Base-by-base conservation (phyloP, 176 grass and related monocot genomes). In the Cenchrus purpureus region DNA sequence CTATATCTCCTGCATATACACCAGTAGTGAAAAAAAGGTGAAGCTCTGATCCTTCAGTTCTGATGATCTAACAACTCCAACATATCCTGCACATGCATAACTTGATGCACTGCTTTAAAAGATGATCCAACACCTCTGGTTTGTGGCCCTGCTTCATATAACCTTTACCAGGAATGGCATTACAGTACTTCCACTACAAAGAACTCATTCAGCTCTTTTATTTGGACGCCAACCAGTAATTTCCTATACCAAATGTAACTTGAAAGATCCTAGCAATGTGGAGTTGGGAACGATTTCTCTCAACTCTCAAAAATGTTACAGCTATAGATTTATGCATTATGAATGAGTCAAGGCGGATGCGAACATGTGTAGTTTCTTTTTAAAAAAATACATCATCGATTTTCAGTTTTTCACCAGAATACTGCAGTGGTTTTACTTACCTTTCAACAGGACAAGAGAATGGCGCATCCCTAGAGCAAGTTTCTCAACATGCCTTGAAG, bases 401-500 rank as follows among this genome's bases (percentile, higher is more conserved):
- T 51, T 46, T 77, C 46, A 54, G 6, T 22, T 51, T 48, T 67
- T 53, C 16, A 71, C 17, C 15, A 5, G 12, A 82, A 83, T 42
- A 44, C 19, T 50, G 16, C 40, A 43, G 16, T 28, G 17, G 11
- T 56, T 71, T 48, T 77, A 29, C 80, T 89, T 92, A 86, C 96
- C 96, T 66, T 85, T 92, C 84, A 95, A 68, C 20, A 98, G 75
- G 78, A 90, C 87, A 89, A 98, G 89, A 79, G 96, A 92, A 71
- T 98, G 96, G 22, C 96, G 93, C 87, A 98, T 95, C 78, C 96
- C 96, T 82, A 87, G 86, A 74, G 93, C 96, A 91, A 95, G 85
- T 71, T 94, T 92, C 48, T 94, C 81, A 82, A 95, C 86, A 94
- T 91, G 86, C 22, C 87, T 85, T 91, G 83, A 67, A 59, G 57